A percentile compares a stretch with the other conserved stretches of the same genome.
phyloP scores from a whole-genome alignment of 2,329 filamentous ascomycete genomes.

The Cryphonectria japonica region DNA sequence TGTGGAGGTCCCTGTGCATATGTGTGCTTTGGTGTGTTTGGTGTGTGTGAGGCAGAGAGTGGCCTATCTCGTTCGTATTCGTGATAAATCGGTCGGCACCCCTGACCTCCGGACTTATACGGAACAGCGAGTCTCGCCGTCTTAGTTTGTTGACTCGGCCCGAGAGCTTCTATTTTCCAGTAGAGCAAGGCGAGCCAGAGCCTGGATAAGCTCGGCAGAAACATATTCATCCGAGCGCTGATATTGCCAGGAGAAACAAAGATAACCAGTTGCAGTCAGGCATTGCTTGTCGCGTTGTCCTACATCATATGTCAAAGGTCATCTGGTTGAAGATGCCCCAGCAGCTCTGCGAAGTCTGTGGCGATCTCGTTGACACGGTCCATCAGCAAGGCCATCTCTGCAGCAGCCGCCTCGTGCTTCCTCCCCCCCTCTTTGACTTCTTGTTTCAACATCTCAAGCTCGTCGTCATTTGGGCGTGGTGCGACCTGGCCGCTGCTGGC shows the following conservation, averaged over 20 bases:
- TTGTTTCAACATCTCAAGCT: not conserved
- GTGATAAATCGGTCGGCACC: not conserved
- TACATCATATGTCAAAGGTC: not conserved
- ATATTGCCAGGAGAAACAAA: not conserved
- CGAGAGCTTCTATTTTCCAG: not conserved
- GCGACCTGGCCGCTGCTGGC: no score
- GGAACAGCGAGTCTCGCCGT: not conserved
- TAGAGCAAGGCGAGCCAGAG: not conserved
- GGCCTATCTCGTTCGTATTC: not conserved
- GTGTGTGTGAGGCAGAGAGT: not conserved
- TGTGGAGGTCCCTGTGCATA: not conserved
- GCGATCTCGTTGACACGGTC: not conserved
- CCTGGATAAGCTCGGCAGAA: not conserved
- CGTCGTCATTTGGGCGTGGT: not conserved
- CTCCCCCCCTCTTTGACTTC: not conserved
- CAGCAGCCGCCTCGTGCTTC: not conserved
- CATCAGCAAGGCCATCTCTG: not conserved
- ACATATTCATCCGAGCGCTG: not conserved
- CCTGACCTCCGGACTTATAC: not conserved
- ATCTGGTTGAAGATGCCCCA: not conserved
- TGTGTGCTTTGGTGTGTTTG: not conserved
- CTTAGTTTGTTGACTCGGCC: not conserved
- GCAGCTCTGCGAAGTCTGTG: not conserved
- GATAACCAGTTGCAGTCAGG: not conserved
- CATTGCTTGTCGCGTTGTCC: not conserved